A percentile compares a stretch with the other conserved stretches of the same genome.
Conservation (phyloP, 1,139 yeast genomes). For the Pichia norvegensis region DNA sequence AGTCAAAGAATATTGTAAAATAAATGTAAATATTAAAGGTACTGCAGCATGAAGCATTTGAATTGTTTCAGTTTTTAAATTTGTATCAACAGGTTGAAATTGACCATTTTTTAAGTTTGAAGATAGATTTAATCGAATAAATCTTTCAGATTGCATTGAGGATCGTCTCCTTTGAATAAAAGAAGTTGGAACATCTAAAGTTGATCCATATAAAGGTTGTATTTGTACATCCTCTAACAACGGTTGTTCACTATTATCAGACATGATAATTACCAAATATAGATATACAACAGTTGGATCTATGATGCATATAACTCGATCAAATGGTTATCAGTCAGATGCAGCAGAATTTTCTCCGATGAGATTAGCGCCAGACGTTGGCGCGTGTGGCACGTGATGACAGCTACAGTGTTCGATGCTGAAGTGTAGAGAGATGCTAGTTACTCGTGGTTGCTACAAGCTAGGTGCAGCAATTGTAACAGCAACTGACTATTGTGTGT, state of each 20-base stretch:
- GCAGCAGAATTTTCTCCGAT: not conserved
- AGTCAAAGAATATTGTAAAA: conserved; percentile 74
- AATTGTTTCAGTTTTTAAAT: conserved; percentile 34
- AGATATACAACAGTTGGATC: too few species aligned
- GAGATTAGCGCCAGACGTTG: too few species aligned
- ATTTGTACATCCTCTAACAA: not conserved
- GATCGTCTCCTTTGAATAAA: conserved; percentile 24
- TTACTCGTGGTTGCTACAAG: too few species aligned
- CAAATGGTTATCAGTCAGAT: not conserved
- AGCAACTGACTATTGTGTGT: too few species aligned
- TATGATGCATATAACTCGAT: too few species aligned
- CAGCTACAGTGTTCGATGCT: too few species aligned
- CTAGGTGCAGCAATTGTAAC: too few species aligned
- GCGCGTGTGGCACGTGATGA: not conserved
- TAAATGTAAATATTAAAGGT: conserved; percentile 65
- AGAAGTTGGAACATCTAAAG: conserved; percentile 13
- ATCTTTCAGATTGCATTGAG: conserved; percentile 16
- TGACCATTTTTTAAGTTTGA: conserved; percentile 19
- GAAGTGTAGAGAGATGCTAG: too few species aligned
- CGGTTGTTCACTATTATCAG: not conserved
- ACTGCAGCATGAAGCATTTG: conserved; percentile 41
- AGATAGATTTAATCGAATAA: conserved; percentile 12
- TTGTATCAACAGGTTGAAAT: conserved; percentile 42
- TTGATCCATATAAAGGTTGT: not conserved
- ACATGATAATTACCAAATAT: not conserved